Evolutionary conservation across 805 yeast genomes (phyloP), one percentile per base, ranked within the genome.

Genomic region (Saccharomyces jurei): DNA sequence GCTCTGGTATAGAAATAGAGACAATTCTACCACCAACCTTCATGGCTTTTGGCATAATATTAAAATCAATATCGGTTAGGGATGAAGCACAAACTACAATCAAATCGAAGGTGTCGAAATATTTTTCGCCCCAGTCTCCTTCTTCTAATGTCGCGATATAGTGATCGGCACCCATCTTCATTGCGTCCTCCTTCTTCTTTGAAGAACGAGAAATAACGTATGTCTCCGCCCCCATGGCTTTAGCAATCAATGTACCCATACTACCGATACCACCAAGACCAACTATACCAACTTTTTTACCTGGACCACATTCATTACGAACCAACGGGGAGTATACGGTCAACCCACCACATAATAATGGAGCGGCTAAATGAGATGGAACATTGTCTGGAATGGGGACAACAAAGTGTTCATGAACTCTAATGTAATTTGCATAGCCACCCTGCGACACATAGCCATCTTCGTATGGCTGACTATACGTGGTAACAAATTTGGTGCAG

Each of bases 261-360:
- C 79, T 82, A 30, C 83, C 83, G 59, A 80, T 71, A 48, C 83
- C 83, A 63, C 83, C 83, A 58, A 79, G 76, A 56, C 83, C 83
- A 51, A 79, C 69, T 56, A 81, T 72, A 60, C 82, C 84, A 50
- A 80, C 80, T 51, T 71, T 74, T 57, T 73, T 74, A 51, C 81
- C 81, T 50, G 77, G 75, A 54, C 77, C 80, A 61, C 72, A 74
- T 41, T 76, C 77, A 53, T 74, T 73, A 68, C 84, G 75, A 55
- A 78, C 73, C 60, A 86, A 69, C 53, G 92, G 92, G 6, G 87
- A 79, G 72, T 73, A 86, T 13, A 81, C 83, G 11, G 92, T 86
- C 65, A 84, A 73, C 53, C 92, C 92, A 54, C 89, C 92, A 74
- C 92, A 86, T 73, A 85, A 71, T 71, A 86, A 72, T 52, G 91